These are phyloP conservation scores for Vararia minispora DNA, from an alignment of 768 basidiomycete genomes.

Conservation along the genomic window DNA sequence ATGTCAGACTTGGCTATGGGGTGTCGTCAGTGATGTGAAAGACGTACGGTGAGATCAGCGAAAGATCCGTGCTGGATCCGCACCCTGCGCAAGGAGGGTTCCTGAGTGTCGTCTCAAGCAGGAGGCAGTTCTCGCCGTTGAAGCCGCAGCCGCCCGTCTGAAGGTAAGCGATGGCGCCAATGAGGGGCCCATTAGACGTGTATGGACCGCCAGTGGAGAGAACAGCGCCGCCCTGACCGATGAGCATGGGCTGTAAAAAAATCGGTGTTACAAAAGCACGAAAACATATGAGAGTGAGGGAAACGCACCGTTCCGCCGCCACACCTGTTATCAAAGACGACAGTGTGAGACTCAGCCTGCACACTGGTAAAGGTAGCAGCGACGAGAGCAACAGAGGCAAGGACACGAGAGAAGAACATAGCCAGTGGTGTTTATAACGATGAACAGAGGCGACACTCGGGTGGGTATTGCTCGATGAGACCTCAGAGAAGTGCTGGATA, in stretches of 20 bases:
- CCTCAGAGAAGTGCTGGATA: no score
- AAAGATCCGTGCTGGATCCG: slow-evolving; percentile 26
- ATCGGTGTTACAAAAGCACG: no score
- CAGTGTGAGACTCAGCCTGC: slow-evolving; percentile 4
- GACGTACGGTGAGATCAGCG: slow-evolving; percentile 32
- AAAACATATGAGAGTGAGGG: no score
- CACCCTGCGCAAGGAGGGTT: slow-evolving; percentile 22
- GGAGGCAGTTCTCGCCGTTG: slow-evolving; percentile 29
- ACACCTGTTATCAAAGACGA: slow-evolving; percentile 21
- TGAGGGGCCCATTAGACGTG: not conserved
- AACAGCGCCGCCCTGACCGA: slow-evolving; percentile 27
- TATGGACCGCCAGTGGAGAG: slow-evolving; percentile 27
- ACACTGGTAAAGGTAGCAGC: not conserved
- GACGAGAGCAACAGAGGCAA: not conserved
- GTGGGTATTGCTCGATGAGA: no score
- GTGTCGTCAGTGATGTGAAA: not conserved
- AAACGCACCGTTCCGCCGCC: slow-evolving; percentile 27
- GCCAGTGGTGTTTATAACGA: no score
- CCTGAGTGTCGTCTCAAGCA: slow-evolving; percentile 26
- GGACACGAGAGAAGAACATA: not conserved
- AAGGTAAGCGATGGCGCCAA: slow-evolving; percentile 1
- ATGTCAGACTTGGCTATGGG: not conserved
- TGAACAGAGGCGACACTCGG: no score
- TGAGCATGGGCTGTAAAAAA: slow-evolving; percentile 24
- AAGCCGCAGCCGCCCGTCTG: slow-evolving; percentile 25